A percentile compares a stretch with the other conserved stretches of the same genome.
Evolutionary conservation across 208 protist species (phyloP).

Genomic region (Naegleria gruberi): DNA sequence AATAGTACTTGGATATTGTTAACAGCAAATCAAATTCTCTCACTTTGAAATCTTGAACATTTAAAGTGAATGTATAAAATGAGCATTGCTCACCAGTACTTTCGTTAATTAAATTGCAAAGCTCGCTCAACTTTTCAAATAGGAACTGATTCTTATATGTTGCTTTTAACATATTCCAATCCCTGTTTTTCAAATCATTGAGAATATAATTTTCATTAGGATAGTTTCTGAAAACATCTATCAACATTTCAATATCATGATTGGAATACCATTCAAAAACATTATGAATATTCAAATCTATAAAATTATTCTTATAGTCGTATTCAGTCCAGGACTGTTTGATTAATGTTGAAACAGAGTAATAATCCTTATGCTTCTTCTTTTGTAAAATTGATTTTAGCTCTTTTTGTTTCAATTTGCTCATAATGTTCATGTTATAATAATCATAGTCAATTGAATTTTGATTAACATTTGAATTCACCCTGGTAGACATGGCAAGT

Average conservation of each 20-base stretch:
- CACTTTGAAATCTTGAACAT: too few relatives aligned
- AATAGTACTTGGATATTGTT: background rate
- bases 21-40: too few relatives aligned
- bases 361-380: background rate
- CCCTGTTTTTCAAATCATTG: too few relatives aligned
- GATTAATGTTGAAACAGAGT: background rate
- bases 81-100: too few relatives aligned
- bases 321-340: background rate
- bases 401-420: background rate
- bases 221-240: background rate
- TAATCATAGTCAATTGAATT: background rate
- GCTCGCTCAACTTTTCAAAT: too few relatives aligned
- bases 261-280: background rate
- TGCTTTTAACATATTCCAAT: too few relatives aligned
- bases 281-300: background rate
- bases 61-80: too few relatives aligned
- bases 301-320: background rate
- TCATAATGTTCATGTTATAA: background rate
- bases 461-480: conserved; percentile 55
- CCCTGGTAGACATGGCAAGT: conserved; percentile 90
- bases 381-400: background rate
- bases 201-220: background rate
- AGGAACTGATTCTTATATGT: too few relatives aligned
- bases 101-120: too few relatives aligned
- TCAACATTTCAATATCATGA: background rate